These are phyloP conservation scores for Colletotrichum destructivum DNA, from an alignment of 2,329 filamentous ascomycete species.

Conservation along the genomic window DNA sequence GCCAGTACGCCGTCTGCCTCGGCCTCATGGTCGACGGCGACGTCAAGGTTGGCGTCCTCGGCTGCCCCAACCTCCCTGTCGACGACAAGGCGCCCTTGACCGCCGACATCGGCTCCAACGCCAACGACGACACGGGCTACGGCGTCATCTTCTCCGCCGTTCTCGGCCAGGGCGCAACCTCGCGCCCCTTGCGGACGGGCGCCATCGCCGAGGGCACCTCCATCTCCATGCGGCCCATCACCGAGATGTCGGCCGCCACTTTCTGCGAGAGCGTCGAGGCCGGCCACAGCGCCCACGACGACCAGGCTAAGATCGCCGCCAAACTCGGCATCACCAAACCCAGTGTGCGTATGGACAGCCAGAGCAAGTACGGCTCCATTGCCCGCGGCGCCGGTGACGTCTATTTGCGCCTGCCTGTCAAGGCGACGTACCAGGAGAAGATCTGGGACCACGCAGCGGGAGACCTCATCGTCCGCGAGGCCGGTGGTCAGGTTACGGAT, in stretches of 20 bases:
- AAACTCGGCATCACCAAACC: conserved; percentile 89
- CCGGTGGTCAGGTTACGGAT: conserved; percentile 93
- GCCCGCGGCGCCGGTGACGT: conserved; percentile 94
- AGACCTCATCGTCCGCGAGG: conserved; percentile 93
- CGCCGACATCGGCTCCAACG: conserved; percentile 80
- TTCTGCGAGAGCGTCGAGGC: conserved; percentile 99
- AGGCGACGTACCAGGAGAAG: conserved; percentile 94
- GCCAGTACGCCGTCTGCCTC: conserved; percentile 96
- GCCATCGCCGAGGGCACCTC: conserved; percentile 65
- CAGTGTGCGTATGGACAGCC: conserved; percentile 97
- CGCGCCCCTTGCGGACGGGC: conserved; percentile 76
- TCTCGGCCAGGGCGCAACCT: conserved; percentile 83
- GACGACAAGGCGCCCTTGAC: conserved; percentile 82
- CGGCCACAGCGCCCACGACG: conserved; percentile 89
- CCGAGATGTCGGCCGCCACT: conserved; percentile 83
- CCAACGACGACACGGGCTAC: conserved; percentile 80
- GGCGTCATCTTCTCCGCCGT: conserved; percentile 93
- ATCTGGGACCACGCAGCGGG: conserved; percentile 99
- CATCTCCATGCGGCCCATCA: conserved; percentile 85
- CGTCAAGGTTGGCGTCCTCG: conserved; percentile 94
- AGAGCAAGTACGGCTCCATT: conserved; percentile 97
- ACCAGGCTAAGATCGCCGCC: conserved; percentile 87
- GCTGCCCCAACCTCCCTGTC: conserved; percentile 94
- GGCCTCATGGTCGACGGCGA: conserved; percentile 93
- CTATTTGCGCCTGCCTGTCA: conserved; percentile 90